These are phyloP conservation scores for Aspergillus wentii DNA, from an alignment of 495 filamentous ascomycete species.

Conservation along the genomic window DNA sequence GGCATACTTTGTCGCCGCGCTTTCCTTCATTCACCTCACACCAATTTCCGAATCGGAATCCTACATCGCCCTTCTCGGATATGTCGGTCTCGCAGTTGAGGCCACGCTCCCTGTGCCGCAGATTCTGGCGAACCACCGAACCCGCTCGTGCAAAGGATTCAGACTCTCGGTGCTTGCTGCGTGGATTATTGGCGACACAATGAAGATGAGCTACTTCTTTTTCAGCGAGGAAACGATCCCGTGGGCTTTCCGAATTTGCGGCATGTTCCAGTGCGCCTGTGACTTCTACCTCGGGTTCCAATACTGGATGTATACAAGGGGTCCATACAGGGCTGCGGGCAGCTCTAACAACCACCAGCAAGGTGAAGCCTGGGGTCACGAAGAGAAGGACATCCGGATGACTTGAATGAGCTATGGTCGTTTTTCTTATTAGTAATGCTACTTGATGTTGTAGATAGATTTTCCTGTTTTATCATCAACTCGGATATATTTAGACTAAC, in stretches of 20 bases:
- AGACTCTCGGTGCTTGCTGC: constrained; percentile 77
- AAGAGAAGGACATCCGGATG: constrained; percentile 45
- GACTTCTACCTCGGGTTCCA: constrained; percentile 81
- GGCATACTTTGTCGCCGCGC: constrained; percentile 58
- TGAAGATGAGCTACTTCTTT: constrained; percentile 97
- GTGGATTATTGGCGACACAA: constrained; percentile 86
- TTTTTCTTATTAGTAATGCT: constrained; percentile 1
- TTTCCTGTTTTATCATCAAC: not conserved
- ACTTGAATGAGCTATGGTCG: constrained; percentile 18
- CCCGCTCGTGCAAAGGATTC: constrained; percentile 84
- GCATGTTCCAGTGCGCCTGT: constrained; percentile 83
- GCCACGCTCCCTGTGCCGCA: constrained; percentile 88
- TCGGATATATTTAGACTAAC: constrained; percentile 1
- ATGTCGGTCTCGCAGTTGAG: constrained; percentile 81
- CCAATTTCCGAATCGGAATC: constrained; percentile 53
- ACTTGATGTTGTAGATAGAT: constrained; percentile 19
- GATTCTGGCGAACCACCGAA: constrained; percentile 72
- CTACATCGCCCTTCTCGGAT: constrained; percentile 73
- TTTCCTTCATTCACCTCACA: constrained; percentile 68
- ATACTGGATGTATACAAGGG: constrained; percentile 75
- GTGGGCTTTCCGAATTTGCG: constrained; percentile 86
- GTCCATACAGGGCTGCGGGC: constrained; percentile 20
- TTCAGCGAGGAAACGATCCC: constrained; percentile 66
- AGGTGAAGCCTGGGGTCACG: constrained; percentile 23
- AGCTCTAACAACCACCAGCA: constrained; percentile 17